Evolutionary conservation across 1,139 yeast genomes (phyloP).

Genomic region (Debaryomyces udenii): DNA sequence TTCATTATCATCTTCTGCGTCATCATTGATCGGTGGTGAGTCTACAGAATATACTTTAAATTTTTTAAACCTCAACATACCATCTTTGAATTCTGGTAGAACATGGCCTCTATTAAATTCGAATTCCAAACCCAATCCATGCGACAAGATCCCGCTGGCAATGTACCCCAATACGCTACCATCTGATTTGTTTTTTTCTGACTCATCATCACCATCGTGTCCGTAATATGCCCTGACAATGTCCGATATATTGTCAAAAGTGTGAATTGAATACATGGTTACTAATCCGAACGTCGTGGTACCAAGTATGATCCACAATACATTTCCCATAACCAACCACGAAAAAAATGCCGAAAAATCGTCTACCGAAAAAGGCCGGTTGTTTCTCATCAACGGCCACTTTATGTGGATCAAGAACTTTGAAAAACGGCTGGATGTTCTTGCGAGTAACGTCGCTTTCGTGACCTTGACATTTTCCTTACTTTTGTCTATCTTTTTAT

Average conservation of each 20-base stretch:
- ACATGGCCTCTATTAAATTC: slow-evolving; percentile 40
- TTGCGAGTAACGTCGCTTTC: slow-evolving; percentile 44
- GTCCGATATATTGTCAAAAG: slow-evolving; percentile 37
- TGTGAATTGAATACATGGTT: slow-evolving; percentile 50
- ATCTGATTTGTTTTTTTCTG: slow-evolving; percentile 18
- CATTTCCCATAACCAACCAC: slow-evolving; percentile 57
- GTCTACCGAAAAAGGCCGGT: slow-evolving; percentile 54
- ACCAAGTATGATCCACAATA: slow-evolving; percentile 62
- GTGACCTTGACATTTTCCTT: slow-evolving; percentile 19
- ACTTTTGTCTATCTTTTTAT: neutral
- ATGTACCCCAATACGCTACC: slow-evolving; percentile 36
- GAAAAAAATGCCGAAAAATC: slow-evolving; percentile 62
- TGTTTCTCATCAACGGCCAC: slow-evolving; percentile 58
- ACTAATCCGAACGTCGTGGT: slow-evolving; percentile 66
- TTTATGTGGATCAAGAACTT: slow-evolving; percentile 54
- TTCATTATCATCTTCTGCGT: slow-evolving; percentile 10
- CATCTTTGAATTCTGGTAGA: slow-evolving; percentile 56
- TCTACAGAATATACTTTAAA: slow-evolving; percentile 38
- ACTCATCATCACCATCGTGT: slow-evolving; percentile 18
- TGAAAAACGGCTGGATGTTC: slow-evolving; percentile 46
- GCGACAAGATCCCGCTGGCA: slow-evolving; percentile 40
- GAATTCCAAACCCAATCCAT: slow-evolving; percentile 43
- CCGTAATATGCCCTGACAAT: slow-evolving; percentile 17
- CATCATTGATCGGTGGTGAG: slow-evolving; percentile 13
- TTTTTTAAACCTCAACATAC: slow-evolving; percentile 62